A percentile compares a stretch with the other conserved stretches of the same genome.
Evolutionary conservation across 495 filamentous ascomycete genomes (phyloP).

Genomic region (Penicillium turbatum): DNA sequence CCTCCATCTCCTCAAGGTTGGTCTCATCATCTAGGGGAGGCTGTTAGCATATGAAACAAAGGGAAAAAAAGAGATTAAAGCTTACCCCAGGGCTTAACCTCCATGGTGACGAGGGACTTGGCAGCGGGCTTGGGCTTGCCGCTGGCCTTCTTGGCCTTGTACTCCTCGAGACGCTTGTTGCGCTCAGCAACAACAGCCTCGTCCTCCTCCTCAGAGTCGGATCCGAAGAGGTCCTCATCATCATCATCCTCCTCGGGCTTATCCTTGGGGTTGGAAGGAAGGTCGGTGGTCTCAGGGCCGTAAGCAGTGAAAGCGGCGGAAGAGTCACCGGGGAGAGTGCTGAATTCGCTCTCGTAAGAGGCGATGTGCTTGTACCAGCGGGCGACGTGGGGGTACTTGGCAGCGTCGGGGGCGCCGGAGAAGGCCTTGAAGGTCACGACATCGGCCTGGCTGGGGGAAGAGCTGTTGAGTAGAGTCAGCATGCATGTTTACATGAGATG

Average conservation of each 20-base stretch:
- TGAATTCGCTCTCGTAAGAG: constrained; percentile 85
- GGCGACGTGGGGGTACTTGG: constrained; percentile 87
- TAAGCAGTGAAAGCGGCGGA: constrained; percentile 83
- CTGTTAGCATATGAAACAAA: constrained; percentile 25
- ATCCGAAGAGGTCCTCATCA: constrained; percentile 87
- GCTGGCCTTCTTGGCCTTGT: constrained; percentile 95
- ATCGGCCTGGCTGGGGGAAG: constrained; percentile 88
- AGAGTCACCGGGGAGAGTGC: constrained; percentile 84
- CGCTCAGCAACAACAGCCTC: constrained; percentile 74
- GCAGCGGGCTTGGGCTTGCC: constrained; percentile 85
- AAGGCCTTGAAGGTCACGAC: constrained; percentile 90
- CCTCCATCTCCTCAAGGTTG: constrained; percentile 76
- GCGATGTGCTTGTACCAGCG: constrained; percentile 99
- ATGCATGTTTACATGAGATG: constrained; percentile 6
- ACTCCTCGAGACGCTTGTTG: constrained; percentile 84
- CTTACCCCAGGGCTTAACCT: constrained; percentile 99
- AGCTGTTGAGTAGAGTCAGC: constrained; percentile 52
- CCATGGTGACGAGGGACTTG: constrained; percentile 92
- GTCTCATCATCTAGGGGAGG: constrained; percentile 76
- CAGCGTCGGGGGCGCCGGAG: constrained; percentile 65
- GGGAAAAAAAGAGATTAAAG: constrained; percentile 26
- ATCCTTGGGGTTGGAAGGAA: constrained; percentile 80
- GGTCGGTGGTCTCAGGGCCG: constrained; percentile 74
- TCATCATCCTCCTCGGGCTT: constrained; percentile 68
- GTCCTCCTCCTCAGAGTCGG: constrained; percentile 88